Percentiles rank a stretch among this genome's conserved stretches.
These are phyloP conservation scores for Penicillium sumatraense DNA, from an alignment of 2,329 filamentous ascomycete genomes.

Conservation along the genomic window DNA sequence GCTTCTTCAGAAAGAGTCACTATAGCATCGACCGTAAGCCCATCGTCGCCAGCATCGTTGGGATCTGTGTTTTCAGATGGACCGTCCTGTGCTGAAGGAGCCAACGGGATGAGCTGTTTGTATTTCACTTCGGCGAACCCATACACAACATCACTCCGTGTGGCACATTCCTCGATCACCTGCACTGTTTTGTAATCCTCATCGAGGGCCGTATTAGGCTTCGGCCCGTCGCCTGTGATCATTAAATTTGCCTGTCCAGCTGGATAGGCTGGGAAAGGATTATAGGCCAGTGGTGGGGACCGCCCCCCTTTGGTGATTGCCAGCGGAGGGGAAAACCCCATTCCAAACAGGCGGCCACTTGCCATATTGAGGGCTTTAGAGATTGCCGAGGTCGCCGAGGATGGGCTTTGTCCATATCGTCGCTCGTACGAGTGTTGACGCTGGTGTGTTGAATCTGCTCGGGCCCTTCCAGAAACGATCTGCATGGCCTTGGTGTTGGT, in stretches of 20 bases:
- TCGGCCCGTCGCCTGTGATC: conserved; percentile 65
- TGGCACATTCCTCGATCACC: conserved; percentile 87
- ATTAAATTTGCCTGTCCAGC: conserved; percentile 72
- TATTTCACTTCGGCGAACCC: conserved; percentile 99
- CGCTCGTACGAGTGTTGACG: conserved; percentile 82
- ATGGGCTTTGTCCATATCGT: conserved; percentile 72
- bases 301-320: conserved; percentile 50
- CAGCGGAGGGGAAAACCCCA: conserved; percentile 56
- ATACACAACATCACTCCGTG: conserved; percentile 92
- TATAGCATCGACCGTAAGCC: conserved; percentile 82
- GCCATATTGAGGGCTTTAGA: conserved; percentile 95
- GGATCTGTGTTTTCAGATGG: conserved; percentile 43
- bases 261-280: conserved; percentile 83
- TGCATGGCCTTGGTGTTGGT: conserved; percentile 74
- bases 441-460: conserved; percentile 66
- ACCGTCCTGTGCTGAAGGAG: conserved; percentile 65
- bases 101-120: conserved; percentile 89
- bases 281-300: conserved; percentile 55
- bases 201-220: conserved; percentile 65
- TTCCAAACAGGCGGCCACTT: conserved; percentile 63
- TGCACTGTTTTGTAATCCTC: conserved; percentile 81
- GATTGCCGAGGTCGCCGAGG: conserved; percentile 85
- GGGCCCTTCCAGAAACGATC: conserved; percentile 68
- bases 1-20: conserved; percentile 92
- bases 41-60: conserved; percentile 64